These are phyloP conservation scores for Juncus inflexus DNA, from an alignment of 176 grass and related monocot species.

Conservation along the genomic window DNA sequence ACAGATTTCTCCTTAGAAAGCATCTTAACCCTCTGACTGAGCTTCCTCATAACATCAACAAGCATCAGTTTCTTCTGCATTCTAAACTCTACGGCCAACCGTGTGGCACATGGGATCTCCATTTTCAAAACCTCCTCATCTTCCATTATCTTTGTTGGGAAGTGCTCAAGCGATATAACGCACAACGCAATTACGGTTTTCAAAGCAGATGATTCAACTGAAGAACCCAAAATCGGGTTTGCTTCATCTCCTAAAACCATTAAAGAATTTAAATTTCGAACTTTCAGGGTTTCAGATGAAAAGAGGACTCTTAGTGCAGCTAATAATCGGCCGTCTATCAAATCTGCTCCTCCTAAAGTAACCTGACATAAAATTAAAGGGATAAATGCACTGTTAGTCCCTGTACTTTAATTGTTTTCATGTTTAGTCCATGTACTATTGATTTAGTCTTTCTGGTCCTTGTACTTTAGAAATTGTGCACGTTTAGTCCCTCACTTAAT, in stretches of 20 bases:
- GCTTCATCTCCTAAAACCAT: constrained; percentile 39
- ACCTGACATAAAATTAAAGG: constrained; percentile 50
- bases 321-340: constrained; percentile 75
- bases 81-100: constrained; percentile 72
- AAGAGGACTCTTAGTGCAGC: constrained; percentile 72
- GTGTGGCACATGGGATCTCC: constrained; percentile 39
- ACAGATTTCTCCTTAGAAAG: constrained; percentile 35
- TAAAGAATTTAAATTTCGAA: constrained; percentile 44
- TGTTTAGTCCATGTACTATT: too few relatives aligned
- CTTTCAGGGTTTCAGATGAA: constrained; percentile 27
- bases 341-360: constrained; percentile 54
- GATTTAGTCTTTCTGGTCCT: too few relatives aligned
- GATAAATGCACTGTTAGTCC: too few relatives aligned
- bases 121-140: constrained; percentile 60
- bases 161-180: constrained; percentile 68
- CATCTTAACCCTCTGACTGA: constrained; percentile 65
- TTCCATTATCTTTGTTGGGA: constrained; percentile 94
- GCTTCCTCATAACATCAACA: constrained; percentile 67
- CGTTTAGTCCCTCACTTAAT: too few relatives aligned
- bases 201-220: constrained; percentile 47
- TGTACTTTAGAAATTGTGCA: too few relatives aligned
- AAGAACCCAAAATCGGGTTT: constrained; percentile 40
- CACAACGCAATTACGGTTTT: constrained; percentile 70
- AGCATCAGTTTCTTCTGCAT: constrained; percentile 85
- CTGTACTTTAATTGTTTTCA: too few relatives aligned